A percentile compares a stretch with the other conserved stretches of the same genome.
Conservation (phyloP, 2,329 filamentous ascomycete species). For the Fusarium camptoceras region DNA sequence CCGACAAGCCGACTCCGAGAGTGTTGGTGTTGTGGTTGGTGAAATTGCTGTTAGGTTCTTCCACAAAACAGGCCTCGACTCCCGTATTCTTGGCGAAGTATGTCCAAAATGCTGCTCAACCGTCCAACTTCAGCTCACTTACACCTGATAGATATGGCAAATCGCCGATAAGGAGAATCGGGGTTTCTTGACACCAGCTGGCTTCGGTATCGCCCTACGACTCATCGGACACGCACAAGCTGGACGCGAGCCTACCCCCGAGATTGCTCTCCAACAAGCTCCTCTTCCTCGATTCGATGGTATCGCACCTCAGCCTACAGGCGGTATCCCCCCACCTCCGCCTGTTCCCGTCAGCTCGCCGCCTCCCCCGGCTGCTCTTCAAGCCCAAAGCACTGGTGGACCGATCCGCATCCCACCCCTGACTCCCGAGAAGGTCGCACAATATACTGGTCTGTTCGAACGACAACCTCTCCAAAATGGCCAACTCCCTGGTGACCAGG, state of each 20-base stretch:
- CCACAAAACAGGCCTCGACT: slow-evolving; percentile 91
- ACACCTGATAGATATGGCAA: slow-evolving; percentile 86
- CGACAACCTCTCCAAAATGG: slow-evolving; percentile 79
- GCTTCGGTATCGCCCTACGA: slow-evolving; percentile 91
- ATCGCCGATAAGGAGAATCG: slow-evolving; percentile 97
- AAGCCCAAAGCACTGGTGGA: slow-evolving; percentile 70
- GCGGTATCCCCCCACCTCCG: slow-evolving; percentile 59
- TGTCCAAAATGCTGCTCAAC: slow-evolving; percentile 47
- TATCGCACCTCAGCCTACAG: slow-evolving; percentile 58
- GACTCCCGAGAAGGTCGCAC: slow-evolving; percentile 86
- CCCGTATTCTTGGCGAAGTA: slow-evolving; percentile 88
- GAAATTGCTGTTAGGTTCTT: slow-evolving; percentile 98
- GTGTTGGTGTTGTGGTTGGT: slow-evolving; percentile 92
- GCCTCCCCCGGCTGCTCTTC: slow-evolving; percentile 63
- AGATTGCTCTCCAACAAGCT: slow-evolving; percentile 85
- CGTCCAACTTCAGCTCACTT: background rate
- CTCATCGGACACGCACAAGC: slow-evolving; percentile 97
- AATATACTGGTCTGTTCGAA: slow-evolving; percentile 92
- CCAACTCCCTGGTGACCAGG: slow-evolving; percentile 83
- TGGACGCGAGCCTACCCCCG: slow-evolving; percentile 81
- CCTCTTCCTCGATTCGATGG: slow-evolving; percentile 95
- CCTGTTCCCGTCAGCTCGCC: slow-evolving; percentile 51
- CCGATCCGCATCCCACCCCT: slow-evolving; percentile 90
- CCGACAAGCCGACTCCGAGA: slow-evolving; percentile 90
- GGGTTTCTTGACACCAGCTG: slow-evolving; percentile 89